These are phyloP conservation scores for Daedaleopsis sinensis DNA, from an alignment of 768 basidiomycete genomes.

Conservation along the genomic window DNA sequence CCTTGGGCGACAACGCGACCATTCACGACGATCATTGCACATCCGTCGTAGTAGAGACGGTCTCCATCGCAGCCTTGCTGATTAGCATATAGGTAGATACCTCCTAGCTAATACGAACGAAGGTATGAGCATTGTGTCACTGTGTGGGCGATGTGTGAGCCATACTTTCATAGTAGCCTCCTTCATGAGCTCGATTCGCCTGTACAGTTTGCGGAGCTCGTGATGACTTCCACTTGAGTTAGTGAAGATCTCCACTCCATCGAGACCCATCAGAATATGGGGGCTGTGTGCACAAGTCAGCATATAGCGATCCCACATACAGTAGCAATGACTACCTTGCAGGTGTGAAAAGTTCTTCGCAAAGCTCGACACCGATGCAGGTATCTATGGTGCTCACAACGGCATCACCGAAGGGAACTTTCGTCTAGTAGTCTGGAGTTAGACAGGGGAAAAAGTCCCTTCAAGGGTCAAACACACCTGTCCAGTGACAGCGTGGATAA, in stretches of 20 bases:
- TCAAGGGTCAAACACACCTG: constrained; percentile 55
- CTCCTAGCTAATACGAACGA: constrained; percentile 68
- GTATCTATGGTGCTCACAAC: constrained; percentile 93
- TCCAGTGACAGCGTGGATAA: constrained; percentile 85
- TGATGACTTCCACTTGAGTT: constrained; percentile 99
- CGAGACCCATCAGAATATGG: constrained; percentile 96
- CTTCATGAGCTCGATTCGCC: constrained; percentile 91
- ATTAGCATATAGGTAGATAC: constrained; percentile 97
- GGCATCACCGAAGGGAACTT: constrained; percentile 95
- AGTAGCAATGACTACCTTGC: constrained; percentile 61
- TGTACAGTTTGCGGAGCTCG: constrained; percentile 94
- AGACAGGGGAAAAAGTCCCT: not conserved
- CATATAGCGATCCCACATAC: not conserved
- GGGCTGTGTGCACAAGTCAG: constrained; percentile 56
- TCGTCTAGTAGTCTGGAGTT: constrained; percentile 49
- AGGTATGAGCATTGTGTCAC: not conserved
- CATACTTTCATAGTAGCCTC: constrained; percentile 93
- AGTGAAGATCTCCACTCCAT: constrained; percentile 98
- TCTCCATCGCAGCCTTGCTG: constrained; percentile 99
- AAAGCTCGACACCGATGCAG: constrained; percentile 95
- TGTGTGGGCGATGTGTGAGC: not conserved
- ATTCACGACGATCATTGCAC: constrained; percentile 94
- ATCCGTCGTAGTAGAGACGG: constrained; percentile 96
- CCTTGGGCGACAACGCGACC: constrained; percentile 93
- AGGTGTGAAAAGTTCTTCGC: constrained; percentile 97